A percentile compares a stretch with the other conserved stretches of the same genome.
Evolutionary conservation across 495 filamentous ascomycete species (phyloP).

Genomic region (Aspergillus cristatus): DNA sequence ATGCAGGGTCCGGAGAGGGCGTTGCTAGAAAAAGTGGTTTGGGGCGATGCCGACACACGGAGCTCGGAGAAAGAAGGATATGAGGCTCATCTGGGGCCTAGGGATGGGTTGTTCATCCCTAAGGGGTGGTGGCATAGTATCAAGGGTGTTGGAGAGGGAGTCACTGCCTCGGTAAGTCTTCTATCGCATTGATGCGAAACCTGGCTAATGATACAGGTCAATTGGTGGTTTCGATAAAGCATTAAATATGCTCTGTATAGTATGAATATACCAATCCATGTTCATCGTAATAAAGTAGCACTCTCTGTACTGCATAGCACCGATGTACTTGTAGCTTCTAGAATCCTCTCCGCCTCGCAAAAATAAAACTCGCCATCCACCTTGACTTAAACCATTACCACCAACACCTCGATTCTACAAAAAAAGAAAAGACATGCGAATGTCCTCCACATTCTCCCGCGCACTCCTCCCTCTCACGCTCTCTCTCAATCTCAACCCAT

Average conservation of each 20-base stretch:
- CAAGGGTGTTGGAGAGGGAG: conserved; percentile 55
- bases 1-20: conserved; percentile 67
- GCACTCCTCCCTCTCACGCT: conserved; percentile 22
- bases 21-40: conserved; percentile 60
- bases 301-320: too few relatives aligned
- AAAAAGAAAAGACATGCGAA: conserved; percentile 9
- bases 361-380: too few relatives aligned
- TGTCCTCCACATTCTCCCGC: conserved; percentile 19
- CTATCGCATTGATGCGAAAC: conserved; percentile 14
- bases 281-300: too few relatives aligned
- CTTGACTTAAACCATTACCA: too few relatives aligned
- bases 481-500: conserved; percentile 9
- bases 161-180: conserved; percentile 55
- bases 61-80: conserved; percentile 24
- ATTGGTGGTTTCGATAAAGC: conserved; percentile 94
- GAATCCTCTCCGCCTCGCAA: conserved; percentile 17
- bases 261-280: not conserved
- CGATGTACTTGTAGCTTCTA: too few relatives aligned
- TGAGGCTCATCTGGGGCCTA: conserved; percentile 51
- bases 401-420: too few relatives aligned
- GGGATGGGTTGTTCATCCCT: conserved; percentile 81
- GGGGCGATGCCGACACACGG: conserved; percentile 36
- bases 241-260: not conserved
- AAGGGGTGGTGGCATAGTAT: conserved; percentile 96
- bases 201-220: conserved; percentile 41